Evolutionary conservation across 306 rosid species (phyloP), one percentile per base, ranked within the genome.

Genomic region (Datisca glomerata): DNA sequence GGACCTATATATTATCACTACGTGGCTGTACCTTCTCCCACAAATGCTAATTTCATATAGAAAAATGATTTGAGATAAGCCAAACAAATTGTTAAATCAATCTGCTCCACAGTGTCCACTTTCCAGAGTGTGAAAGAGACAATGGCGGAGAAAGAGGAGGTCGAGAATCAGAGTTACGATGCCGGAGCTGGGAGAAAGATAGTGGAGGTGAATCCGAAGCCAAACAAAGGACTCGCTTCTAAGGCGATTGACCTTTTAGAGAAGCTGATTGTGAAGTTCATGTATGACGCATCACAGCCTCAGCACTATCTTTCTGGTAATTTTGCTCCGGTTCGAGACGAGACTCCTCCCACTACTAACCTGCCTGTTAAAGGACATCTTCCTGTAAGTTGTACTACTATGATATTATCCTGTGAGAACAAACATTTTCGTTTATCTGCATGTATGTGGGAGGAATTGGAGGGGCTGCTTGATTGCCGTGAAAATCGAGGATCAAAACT

Each of bases 281-380:
- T 78, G 67, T 61, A 74, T 52, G 86, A 72, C 24, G 22, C 78
- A 52, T 67, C 95, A 12, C 64, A 38, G 33, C 84, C 93, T 18
- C 93, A 56, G 29, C 91, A 66, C 38, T 77, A 79, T 69, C 93
- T 89, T 47, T 11, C 75, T 23, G 86, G 86, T 14, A 89, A 89
- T 64, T 84, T 77, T 16, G 76, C 86, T 57, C 95, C 98, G 16
- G 73, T 78, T 8, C 25, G n/a, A 6, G 60, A 69, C n/a, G 97
- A 89, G 43, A 89, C 93, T 9, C 86, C 95, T 57, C 95, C 93
- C 8, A 59, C 68, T n/a, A 66, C 16, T 47, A 49, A 80, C 41
- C 95, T 89, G 20, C 57, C 45, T 14, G 72, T 89, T 11, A 56
- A 48, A 43, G 98, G 98, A 1, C 14, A 37, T 53, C 86, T 89